A percentile compares a stretch with the other conserved stretches of the same genome.
Conservation (phyloP, 306 rosid species). For the Arachis stenosperma region DNA sequence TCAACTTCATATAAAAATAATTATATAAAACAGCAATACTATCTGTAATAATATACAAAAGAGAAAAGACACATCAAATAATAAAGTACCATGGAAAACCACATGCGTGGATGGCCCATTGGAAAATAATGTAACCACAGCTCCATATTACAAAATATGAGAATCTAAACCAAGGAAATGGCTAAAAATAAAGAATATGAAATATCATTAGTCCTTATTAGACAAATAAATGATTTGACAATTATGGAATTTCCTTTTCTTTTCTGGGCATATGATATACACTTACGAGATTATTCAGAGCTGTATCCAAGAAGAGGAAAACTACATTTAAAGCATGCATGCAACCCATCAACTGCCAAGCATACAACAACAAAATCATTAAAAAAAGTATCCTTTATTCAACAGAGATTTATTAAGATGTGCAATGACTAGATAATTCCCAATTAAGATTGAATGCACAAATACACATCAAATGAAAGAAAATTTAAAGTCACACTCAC, state of each 20-base stretch:
- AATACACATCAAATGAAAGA: too few relatives aligned
- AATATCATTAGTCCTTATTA: neutral
- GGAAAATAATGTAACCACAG: slow-evolving; percentile 66
- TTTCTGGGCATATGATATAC: neutral
- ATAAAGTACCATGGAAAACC: slow-evolving; percentile 39
- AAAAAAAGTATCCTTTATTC: neutral
- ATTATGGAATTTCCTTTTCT: too few relatives aligned
- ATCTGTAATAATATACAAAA: neutral
- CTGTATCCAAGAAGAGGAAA: slow-evolving; percentile 72
- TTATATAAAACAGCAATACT: too few relatives aligned
- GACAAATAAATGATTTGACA: too few relatives aligned
- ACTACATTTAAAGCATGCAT: slow-evolving; percentile 70
- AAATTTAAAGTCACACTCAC: slow-evolving; percentile 35
- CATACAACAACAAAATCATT: slow-evolving; percentile 23
- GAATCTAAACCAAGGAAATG: slow-evolving; percentile 81
- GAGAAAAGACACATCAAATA: neutral
- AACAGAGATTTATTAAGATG: neutral
- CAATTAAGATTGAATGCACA: too few relatives aligned
- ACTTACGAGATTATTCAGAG: slow-evolving; percentile 79
- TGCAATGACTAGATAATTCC: neutral
- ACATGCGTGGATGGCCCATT: slow-evolving; percentile 65
- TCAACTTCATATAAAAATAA: too few relatives aligned
- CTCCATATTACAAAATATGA: slow-evolving; percentile 78
- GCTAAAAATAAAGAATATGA: slow-evolving; percentile 46
- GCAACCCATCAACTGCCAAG: slow-evolving; percentile 73